Evolutionary conservation across 306 rosid species (phyloP), one percentile per base, ranked within the genome.

Genomic region (Amphicarpaea edgeworthii): DNA sequence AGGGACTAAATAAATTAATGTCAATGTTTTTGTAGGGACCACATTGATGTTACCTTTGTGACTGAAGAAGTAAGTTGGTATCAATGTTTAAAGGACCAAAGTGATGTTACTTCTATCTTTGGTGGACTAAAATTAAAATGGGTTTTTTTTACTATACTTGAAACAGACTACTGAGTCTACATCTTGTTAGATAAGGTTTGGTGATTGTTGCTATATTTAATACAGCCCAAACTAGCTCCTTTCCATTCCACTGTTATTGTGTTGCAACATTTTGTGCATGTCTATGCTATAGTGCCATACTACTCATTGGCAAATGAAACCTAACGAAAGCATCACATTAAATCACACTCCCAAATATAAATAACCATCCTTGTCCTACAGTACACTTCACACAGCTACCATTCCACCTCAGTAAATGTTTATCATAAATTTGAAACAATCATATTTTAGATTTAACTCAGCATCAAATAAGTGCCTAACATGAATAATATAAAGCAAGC

Each of bases 401-500:
- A 50, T 50, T n/a, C 32, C 12, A 21, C 59, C 46, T 37, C 67
- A 58, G 66, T 53, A 11, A 66, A 57, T 43, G 30, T 38, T 54
- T 26, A 54, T 72, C 51, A 80, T 41, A 79, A 21, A 24, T 38
- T 24, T 24, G 21, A 30, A 64, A 75, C 23, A 49, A 38, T 19
- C 11, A 30, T 74, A 61, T 46, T 30, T 60, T 23, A 23, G 24
- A 26, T 65, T 51, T 40, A 42, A 41, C 21, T 21, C 46, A n/a
- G 64, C 42, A n/a, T 73, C 78, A 72, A 32, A 65, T 7, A 65
- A 55, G 32, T 60, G 26, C 12, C 41, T 30, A 20, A 59, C 9
- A 30, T 58, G 72, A 26, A 23, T 63, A 9, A 23, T 9, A 67
- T 23, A 58, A 46, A 68, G 80, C 69, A 75, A 68, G 41, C 21